These are phyloP conservation scores for Dendrobium nobile DNA, from an alignment of 106 monocot genomes.

Conservation along the genomic window DNA sequence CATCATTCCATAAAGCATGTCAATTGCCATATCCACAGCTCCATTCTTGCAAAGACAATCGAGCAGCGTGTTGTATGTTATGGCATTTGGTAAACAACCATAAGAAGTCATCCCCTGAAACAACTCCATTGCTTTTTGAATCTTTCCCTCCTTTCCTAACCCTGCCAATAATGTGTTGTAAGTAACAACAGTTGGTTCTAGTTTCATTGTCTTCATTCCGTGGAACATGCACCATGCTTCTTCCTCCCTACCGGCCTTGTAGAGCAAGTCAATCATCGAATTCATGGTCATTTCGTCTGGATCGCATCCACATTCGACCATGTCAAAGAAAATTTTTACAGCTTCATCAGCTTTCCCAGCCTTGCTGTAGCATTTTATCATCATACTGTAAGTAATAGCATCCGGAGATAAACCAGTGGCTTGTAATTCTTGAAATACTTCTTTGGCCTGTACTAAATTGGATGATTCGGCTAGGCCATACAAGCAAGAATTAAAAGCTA, in stretches of 20 bases:
- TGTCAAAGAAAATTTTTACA: conserved; percentile 51
- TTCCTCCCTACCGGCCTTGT: conserved; percentile 63
- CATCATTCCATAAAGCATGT: conserved; percentile 66
- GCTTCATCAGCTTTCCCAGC: conserved; percentile 63
- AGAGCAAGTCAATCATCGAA: conserved; percentile 70
- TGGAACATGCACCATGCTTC: conserved; percentile 80
- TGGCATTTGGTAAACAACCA: conserved; percentile 53
- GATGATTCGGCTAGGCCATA: conserved; percentile 64
- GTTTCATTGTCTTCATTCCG: conserved; percentile 58
- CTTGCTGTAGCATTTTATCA: conserved; percentile 88
- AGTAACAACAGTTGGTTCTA: conserved; percentile 69
- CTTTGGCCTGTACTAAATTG: conserved; percentile 50
- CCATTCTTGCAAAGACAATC: conserved; percentile 83
- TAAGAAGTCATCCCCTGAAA: conserved; percentile 52
- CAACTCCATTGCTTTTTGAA: conserved; percentile 39
- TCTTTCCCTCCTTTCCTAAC: conserved; percentile 59
- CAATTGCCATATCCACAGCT: conserved; percentile 44
- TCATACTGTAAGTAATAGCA: conserved; percentile 75
- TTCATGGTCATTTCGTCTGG: conserved; percentile 73
- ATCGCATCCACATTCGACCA: conserved; percentile 39
- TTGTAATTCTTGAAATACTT: conserved; percentile 53
- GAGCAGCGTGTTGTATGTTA: conserved; percentile 79
- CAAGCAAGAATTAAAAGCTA: conserved; percentile 85
- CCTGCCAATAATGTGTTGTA: conserved; percentile 80
- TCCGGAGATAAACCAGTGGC: conserved; percentile 67